Base-by-base conservation (phyloP, 2,329 filamentous ascomycete species). In the Elsinoe fawcettii region DNA sequence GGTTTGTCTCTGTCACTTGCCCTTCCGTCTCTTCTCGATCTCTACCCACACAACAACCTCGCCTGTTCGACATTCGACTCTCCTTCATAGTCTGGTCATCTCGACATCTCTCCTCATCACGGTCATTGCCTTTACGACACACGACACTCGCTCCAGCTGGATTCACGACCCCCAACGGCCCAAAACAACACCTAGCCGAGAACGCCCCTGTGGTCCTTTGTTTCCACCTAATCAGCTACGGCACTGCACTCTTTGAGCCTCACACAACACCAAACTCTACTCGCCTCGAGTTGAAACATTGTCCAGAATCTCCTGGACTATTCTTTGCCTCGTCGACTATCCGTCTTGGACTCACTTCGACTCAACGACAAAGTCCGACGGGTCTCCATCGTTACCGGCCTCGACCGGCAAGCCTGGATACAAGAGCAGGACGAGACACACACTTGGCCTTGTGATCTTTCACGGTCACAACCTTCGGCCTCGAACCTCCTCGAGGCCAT, bases 211-310 rank as follows among this genome's bases (percentile, higher is more conserved):
- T 43, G 36, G 14, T 32, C 37, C 22, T 55, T 27, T 43, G 30
- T 34, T 20, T 43, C 43, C 54, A 32, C 23, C 53, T 56, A 56
- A 56, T 56, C 54, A 56, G 54, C 54, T 56, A 37, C 54, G 54
- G 54, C 54, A 56, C 43, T 39, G 54, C 54, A 27, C 30, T 56
- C 54, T 43, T 39, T 56, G 43, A 53, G 30, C 27, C 41, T 49
- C 30, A n/a, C 22, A 36, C 39, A 49, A 54, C 34, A 39, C 41
- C 37, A 47, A 56, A 55, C 20, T 34, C 39, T 44, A 20, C 18
- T 36, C 22, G 8, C 23, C 20, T 53, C 30, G 30, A 16, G 49
- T 3, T 53, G 49, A 53, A 39, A 53, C 49, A 53, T 25, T 25
- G 49, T 53, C 49, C 34, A 39, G 30, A 12, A 53, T 34, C 34